Evolutionary conservation across 306 rosid species (phyloP).

Genomic region (Leucaena leucocephala): DNA sequence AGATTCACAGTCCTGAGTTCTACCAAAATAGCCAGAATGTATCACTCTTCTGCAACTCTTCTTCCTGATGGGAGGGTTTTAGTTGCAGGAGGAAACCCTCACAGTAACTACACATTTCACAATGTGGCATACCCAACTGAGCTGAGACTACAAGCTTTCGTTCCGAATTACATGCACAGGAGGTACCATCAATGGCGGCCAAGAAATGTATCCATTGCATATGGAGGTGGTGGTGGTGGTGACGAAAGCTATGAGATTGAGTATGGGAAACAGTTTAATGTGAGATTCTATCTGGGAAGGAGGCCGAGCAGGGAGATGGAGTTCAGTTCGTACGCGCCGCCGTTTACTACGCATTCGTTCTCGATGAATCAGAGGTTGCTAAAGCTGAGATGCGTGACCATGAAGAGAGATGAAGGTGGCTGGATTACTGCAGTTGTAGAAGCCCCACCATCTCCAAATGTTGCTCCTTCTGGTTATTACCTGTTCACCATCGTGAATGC

Average conservation of each 20-base stretch:
- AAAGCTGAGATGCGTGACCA: slow-evolving; percentile 53
- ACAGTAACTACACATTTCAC: slow-evolving; percentile 49
- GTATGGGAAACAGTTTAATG: slow-evolving; percentile 59
- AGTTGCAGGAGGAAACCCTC: slow-evolving; percentile 72
- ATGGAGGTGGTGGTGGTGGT: neutral
- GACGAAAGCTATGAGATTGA: slow-evolving; percentile 27
- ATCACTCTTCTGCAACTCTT: slow-evolving; percentile 76
- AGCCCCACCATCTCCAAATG: slow-evolving; percentile 65
- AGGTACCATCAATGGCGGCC: slow-evolving; percentile 56
- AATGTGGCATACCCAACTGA: slow-evolving; percentile 73
- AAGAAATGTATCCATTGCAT: slow-evolving; percentile 48
- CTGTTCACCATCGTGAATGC: slow-evolving; percentile 66
- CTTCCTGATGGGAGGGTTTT: slow-evolving; percentile 79
- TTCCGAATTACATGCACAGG: slow-evolving; percentile 60
- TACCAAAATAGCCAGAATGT: slow-evolving; percentile 73
- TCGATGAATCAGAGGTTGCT: slow-evolving; percentile 82
- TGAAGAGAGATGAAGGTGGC: slow-evolving; percentile 30
- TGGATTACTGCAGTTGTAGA: slow-evolving; percentile 55
- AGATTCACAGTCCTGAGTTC: slow-evolving; percentile 59
- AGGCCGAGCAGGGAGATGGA: slow-evolving; percentile 38
- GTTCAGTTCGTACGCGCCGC: slow-evolving; percentile 67
- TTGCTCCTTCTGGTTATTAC: slow-evolving; percentile 76
- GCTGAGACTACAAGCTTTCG: slow-evolving; percentile 75
- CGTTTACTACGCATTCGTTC: slow-evolving; percentile 73
- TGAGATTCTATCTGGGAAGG: slow-evolving; percentile 44